phyloP scores from a whole-genome alignment of 2,329 filamentous ascomycete genomes.

The Fusarium udum region DNA sequence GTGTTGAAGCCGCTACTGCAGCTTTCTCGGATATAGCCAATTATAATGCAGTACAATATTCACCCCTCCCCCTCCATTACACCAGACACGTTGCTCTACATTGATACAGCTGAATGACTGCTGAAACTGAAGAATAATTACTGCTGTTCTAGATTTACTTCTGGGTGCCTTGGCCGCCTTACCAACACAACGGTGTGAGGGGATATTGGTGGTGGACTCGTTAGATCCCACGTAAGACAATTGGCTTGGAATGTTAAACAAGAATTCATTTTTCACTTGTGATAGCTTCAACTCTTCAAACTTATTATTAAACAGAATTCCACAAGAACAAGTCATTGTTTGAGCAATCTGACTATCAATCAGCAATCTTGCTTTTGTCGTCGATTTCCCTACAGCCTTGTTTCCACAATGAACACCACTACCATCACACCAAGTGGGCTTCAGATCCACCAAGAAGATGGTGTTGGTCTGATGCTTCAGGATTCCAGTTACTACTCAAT shows the following conservation, averaged over 20 bases:
- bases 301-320: fast-evolving
- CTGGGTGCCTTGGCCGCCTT: background rate
- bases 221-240: background rate
- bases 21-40: background rate
- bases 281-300: background rate
- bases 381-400: background rate
- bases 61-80: background rate
- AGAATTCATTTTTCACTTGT: fast-evolving
- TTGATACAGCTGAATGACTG: fast-evolving
- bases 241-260: background rate
- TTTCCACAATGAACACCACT: background rate
- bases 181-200: background rate
- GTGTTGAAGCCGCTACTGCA: background rate
- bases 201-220: fast-evolving
- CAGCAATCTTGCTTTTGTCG: background rate
- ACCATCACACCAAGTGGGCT: fast-evolving
- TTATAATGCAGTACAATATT: fast-evolving
- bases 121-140: background rate
- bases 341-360: background rate
- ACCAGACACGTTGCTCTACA: background rate
- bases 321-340: background rate
- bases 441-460: fast-evolving
- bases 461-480: fast-evolving
- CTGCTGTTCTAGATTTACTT: fast-evolving
- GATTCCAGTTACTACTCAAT: fast-evolving